Percentiles rank a stretch among this genome's conserved stretches.
These are phyloP conservation scores for Terana coerulea DNA, from an alignment of 768 basidiomycete genomes.

Conservation along the genomic window DNA sequence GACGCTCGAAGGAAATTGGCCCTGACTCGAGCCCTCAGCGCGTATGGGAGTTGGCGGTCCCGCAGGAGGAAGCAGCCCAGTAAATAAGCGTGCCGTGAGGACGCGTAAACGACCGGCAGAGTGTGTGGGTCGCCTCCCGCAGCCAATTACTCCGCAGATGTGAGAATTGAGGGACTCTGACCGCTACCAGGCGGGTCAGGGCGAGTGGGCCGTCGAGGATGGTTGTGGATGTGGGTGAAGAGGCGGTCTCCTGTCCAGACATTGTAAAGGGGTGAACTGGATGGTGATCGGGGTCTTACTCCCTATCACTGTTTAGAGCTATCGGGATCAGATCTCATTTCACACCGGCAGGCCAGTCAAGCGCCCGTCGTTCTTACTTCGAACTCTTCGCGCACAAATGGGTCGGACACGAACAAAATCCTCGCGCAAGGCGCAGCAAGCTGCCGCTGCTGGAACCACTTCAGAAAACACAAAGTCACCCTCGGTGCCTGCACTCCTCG, in stretches of 20 bases:
- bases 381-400: constrained; percentile 17
- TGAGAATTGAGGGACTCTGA: too few relatives aligned
- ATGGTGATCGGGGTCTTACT: too few relatives aligned
- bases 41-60: background rate
- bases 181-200: too few relatives aligned
- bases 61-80: background rate
- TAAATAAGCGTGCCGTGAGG: constrained; percentile 1
- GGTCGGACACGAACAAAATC: constrained; percentile 30
- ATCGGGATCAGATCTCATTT: constrained; percentile 1
- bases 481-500: constrained; percentile 50
- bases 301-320: too few relatives aligned
- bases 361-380: background rate
- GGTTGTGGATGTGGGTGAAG: too few relatives aligned
- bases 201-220: too few relatives aligned
- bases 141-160: too few relatives aligned
- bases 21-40: constrained; percentile 1
- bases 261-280: too few relatives aligned
- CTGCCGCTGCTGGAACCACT: constrained; percentile 5
- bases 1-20: background rate
- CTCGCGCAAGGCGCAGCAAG: constrained; percentile 22
- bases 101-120: constrained; percentile 1
- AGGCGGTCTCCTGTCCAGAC: too few relatives aligned
- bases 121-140: too few relatives aligned
- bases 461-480: constrained; percentile 17
- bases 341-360: background rate